Evolutionary conservation across 306 rosid species (phyloP), one percentile per base, ranked within the genome.

Genomic region (Corylus avellana): DNA sequence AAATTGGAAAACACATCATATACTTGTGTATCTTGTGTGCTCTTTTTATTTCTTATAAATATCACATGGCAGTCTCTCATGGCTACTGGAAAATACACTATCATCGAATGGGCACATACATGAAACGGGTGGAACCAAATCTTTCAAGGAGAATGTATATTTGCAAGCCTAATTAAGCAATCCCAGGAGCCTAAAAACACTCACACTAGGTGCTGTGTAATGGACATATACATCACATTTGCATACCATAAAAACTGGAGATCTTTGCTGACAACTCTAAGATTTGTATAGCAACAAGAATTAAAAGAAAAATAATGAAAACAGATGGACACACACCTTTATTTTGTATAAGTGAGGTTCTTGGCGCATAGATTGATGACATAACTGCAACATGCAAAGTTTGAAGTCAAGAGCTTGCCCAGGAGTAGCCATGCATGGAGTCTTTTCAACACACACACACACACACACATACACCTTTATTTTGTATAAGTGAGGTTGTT

Each of bases 351-450:
- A 75, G n/a, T 20, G 75, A 64, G 86, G 79, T 27, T 79, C 87
- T 81, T 77, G 84, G 72, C 18, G 80, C 89, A 81, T 72, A 55
- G 27, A 79, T 66, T 63, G 83, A 77, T 78, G 76, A 73, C 92
- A 87, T 76, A 91, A 42, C 93, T 91, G 92, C 87, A 89, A 89
- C 66, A 89, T 56, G 56, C 54, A 17, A 75, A 80, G 74, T 49
- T 67, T 32, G 51, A 61, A 66, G 64, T 82, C 75, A 78, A 80
- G 25, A 82, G 51, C 75, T 55, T 56, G 74, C 72, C 56, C 56
- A 81, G 76, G 71, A 77, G 64, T 66, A 75, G 50, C 37, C 6
- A 12, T 12, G 13, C 16, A 59, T 25, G 29, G 17, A 59, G 29
- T 59, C 66, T 3, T 53, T 53, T 53, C 0, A 39, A 39, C 44